A percentile compares a stretch with the other conserved stretches of the same genome.
These are phyloP conservation scores for Aspergillaceae sp. DNA, from an alignment of 2,329 filamentous ascomycete species.

Conservation along the genomic window DNA sequence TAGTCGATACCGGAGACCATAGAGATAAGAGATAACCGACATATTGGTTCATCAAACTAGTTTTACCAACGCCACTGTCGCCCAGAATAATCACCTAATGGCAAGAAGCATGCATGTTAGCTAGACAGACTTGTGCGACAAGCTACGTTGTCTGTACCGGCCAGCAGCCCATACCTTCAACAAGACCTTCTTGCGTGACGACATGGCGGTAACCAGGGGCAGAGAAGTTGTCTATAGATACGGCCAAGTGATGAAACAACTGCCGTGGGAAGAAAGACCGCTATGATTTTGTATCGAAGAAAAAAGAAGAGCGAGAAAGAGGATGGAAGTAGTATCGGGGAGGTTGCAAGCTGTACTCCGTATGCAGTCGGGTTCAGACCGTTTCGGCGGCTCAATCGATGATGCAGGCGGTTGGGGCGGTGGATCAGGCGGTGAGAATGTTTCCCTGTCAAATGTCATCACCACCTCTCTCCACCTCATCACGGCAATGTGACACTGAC, in stretches of 20 bases:
- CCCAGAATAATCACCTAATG: slow-evolving; percentile 92
- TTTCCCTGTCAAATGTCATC: slow-evolving; percentile 1
- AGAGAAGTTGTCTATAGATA: background rate
- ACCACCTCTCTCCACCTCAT: background rate
- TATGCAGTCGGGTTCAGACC: slow-evolving; percentile 8
- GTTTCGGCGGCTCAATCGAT: slow-evolving; percentile 14
- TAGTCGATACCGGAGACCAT: background rate
- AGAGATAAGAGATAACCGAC: slow-evolving; percentile 47
- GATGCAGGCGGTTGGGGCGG: slow-evolving; percentile 27
- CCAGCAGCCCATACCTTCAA: slow-evolving; percentile 57
- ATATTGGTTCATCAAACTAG: slow-evolving; percentile 99
- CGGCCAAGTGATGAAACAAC: background rate
- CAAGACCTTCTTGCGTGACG: slow-evolving; percentile 81
- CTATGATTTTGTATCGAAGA: background rate
- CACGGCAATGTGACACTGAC: slow-evolving; percentile 11
- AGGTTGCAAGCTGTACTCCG: background rate
- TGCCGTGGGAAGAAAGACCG: background rate
- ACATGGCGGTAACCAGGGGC: slow-evolving; percentile 43
- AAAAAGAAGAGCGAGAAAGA: background rate
- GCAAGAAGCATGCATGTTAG: slow-evolving; percentile 6
- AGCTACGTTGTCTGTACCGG: slow-evolving; percentile 3
- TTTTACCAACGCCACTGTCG: slow-evolving; percentile 98
- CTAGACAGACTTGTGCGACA: background rate
- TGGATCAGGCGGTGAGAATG: slow-evolving; percentile 20
- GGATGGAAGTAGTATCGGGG: slow-evolving; percentile 1